Evolutionary conservation across 352 stramenopile species (phyloP), one percentile per base, ranked within the genome.

Genomic region (Globisporangium mamillatum): DNA sequence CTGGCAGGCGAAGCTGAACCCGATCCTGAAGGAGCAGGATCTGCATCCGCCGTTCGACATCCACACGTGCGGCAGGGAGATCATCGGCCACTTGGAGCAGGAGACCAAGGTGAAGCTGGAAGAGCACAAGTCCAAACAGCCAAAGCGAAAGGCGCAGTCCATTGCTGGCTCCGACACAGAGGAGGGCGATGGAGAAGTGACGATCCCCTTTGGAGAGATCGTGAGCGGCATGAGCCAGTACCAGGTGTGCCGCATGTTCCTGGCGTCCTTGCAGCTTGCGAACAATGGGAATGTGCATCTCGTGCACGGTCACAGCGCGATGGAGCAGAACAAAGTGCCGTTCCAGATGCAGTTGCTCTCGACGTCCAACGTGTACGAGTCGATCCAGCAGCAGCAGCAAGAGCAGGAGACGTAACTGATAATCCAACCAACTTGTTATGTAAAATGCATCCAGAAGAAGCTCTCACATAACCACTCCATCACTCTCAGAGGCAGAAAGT

Each of bases 241-340:
- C 58, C 81, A 98, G 63, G 89, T 98, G 1, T 96, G 88, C 70
- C 91, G 92, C 1, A 79, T 95, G 68, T 98, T 98, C 69, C 77
- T 98, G 52, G 90, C 92, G 18, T 96, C 89, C 12, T 72, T 98
- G 56, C 92, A 98, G 79, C 84, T 98, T 22, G 91, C 91, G 20
- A 97, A 97, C 75, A 96, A 79, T 56, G 91, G 91, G 7, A 97
- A 96, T 70, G 85, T 97, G 24, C 75, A 84, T 48, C 78, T 97
- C 32, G 75, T 87, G 20, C 90, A 97, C 64, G 88, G 74, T 36
- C 76, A 82, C 38, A 93, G 77, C 5, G 80, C 80, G 9, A 71
- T 76, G 5, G 82, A 95, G 12, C 82, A 91, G 54, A 70, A 38
- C 7, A 68, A 66, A 14, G 76, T 90, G 67, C 85, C 85, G 10